A percentile compares a stretch with the other conserved stretches of the same genome.
Evolutionary conservation across 2,329 filamentous ascomycete species (phyloP).

Genomic region (Fusarium dlaminii): DNA sequence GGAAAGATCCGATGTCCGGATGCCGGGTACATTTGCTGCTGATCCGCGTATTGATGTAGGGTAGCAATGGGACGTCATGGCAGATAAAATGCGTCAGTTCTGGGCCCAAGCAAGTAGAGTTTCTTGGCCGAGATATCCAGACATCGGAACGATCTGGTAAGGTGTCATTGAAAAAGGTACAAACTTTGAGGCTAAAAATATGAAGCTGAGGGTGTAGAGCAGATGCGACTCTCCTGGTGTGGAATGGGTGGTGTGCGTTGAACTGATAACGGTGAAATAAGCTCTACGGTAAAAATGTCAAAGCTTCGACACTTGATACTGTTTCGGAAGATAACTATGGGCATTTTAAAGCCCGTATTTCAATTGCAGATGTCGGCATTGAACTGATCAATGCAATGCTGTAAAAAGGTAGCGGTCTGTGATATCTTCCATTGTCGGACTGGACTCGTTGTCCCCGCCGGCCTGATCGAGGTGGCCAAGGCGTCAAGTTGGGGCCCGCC

Average conservation of each 20-base stretch:
- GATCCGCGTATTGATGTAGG: constrained; percentile 18
- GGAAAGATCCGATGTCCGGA: constrained; percentile 2
- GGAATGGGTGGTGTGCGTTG: background rate
- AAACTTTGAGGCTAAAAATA: background rate
- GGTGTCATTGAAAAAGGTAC: background rate
- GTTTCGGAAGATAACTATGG: background rate
- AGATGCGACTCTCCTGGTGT: background rate
- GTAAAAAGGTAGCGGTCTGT: constrained; percentile 5
- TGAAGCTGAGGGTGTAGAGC: background rate
- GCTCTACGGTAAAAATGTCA: background rate
- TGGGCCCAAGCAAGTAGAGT: background rate
- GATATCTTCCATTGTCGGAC: background rate
- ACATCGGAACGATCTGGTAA: background rate
- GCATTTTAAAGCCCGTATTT: background rate
- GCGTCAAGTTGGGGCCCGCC: constrained; percentile 10
- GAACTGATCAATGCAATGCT: background rate
- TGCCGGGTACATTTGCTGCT: background rate
- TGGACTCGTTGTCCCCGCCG: background rate
- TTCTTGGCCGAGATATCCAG: background rate
- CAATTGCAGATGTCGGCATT: background rate
- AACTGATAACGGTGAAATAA: background rate
- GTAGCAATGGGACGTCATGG: constrained; percentile 30
- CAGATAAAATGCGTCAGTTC: constrained; percentile 15
- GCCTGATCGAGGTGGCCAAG: background rate
- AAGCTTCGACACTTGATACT: background rate